Evolutionary conservation across 495 filamentous ascomycete species (phyloP), one percentile per base, ranked within the genome.

Genomic region (Penicillium subrubescens): DNA sequence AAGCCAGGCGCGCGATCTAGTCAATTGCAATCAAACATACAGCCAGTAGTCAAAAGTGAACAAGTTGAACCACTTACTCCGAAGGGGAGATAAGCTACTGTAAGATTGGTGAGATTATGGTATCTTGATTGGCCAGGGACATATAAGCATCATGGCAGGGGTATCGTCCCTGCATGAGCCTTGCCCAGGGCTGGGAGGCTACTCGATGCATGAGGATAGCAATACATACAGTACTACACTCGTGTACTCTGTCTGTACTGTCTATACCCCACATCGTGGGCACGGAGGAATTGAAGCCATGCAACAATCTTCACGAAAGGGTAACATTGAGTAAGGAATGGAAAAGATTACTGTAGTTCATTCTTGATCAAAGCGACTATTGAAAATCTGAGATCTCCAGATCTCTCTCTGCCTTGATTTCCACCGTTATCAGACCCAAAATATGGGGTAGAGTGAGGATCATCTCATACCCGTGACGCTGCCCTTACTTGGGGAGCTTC

Each of bases 241-340:
- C n/a, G n/a, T n/a, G n/a, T 48, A 25, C 21, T 48, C 19, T 48
- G 21, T 19, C 3, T 37, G 25, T 19, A 10, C 33, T n/a, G n/a
- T 63, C 19, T 23, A 63, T 17, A 33, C 68, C 65, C 63, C 66
- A 67, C 68, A 61, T 51, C 39, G 31, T 46, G 34, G 25, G 17
- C 41, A 37, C 35, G 60, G 60, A 62, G 53, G 25, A 52, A 52
- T 52, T 8, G 53, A 35, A 37, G 37, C 25, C 56, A 43, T 46
- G 51, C 63, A 39, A 39, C 34, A 31, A 29, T 52, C 25, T 29
- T 52, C 25, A 6, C 37, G 2, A 17, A 52, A 33, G 59, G 41
- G 70, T 72, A 61, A 63, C 43, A 70, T 71, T 34, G 66, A 61
- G 66, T 25, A 67, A 71, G 68, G 71, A 71, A 71, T 73, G 71